Percentiles rank a stretch among this genome's conserved stretches.
These are phyloP conservation scores for Mycena albidolilacea DNA, from an alignment of 768 basidiomycete species.

Conservation along the genomic window DNA sequence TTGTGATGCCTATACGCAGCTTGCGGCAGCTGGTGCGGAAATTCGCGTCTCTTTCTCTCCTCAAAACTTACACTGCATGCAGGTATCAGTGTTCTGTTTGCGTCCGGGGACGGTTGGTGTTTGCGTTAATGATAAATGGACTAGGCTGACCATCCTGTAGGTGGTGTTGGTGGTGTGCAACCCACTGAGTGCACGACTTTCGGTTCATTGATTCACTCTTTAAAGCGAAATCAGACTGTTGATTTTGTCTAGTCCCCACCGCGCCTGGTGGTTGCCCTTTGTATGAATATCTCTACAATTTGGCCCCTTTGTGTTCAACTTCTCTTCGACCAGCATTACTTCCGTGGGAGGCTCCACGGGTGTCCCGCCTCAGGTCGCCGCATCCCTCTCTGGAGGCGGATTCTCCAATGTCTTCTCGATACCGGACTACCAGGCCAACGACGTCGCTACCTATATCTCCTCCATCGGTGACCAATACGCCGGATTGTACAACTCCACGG, in stretches of 20 bases:
- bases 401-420: slow-evolving; percentile 42
- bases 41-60: not conserved
- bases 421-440: slow-evolving; percentile 41
- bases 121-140: slow-evolving; percentile 32
- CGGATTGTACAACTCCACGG: slow-evolving; percentile 46
- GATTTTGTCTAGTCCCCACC: slow-evolving; percentile 43
- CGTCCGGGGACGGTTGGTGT: slow-evolving; percentile 34
- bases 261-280: slow-evolving; percentile 54
- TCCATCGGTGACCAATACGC: slow-evolving; percentile 44
- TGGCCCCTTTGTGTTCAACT: slow-evolving; percentile 56
- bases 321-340: slow-evolving; percentile 58
- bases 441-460: slow-evolving; percentile 37
- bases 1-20: slow-evolving; percentile 48
- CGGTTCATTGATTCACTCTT: no score
- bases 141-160: slow-evolving; percentile 36
- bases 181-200: slow-evolving; percentile 51
- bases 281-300: slow-evolving; percentile 38
- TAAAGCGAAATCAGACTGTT: no score
- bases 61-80: not conserved
- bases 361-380: slow-evolving; percentile 57
- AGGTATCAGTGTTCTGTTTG: slow-evolving; percentile 53
- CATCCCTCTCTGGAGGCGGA: slow-evolving; percentile 51
- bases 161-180: slow-evolving; percentile 35
- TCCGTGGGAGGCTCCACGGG: slow-evolving; percentile 61
- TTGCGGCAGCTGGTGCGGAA: slow-evolving; percentile 52